Percentiles rank a stretch among this genome's conserved stretches.
phyloP scores from a whole-genome alignment of 2,329 filamentous ascomycete genomes.

The Phaeosphaeriaceae sp. region DNA sequence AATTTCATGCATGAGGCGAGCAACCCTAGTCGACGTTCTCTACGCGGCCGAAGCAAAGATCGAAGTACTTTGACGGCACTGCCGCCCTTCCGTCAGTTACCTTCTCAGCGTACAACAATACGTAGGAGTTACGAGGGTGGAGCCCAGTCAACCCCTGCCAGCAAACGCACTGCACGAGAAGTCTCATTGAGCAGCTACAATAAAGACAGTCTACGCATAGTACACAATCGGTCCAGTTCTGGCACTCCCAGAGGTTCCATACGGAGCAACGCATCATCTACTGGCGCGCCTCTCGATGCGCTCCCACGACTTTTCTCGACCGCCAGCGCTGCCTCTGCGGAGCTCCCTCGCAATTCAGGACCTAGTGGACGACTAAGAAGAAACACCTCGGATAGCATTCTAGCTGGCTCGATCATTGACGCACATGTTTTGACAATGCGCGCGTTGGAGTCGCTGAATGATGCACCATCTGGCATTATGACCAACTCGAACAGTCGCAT shows the following conservation, averaged over 20 bases:
- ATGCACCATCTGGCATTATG: constrained; percentile 19
- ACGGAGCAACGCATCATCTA: constrained; percentile 16
- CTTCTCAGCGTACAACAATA: constrained; percentile 14
- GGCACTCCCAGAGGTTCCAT: constrained; percentile 28
- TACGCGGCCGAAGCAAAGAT: constrained; percentile 20
- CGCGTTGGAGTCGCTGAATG: constrained; percentile 29
- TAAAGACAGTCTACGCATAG: constrained; percentile 27
- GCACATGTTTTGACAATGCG: constrained; percentile 39
- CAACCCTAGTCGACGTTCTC: not conserved
- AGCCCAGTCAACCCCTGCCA: not conserved
- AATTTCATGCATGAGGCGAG: constrained; percentile 9
- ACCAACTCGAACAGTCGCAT: constrained; percentile 13
- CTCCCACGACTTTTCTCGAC: constrained; percentile 12
- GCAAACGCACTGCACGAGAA: constrained; percentile 20
- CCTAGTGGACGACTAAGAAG: constrained; percentile 20
- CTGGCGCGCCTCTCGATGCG: constrained; percentile 9
- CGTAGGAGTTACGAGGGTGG: constrained; percentile 5
- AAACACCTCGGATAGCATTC: constrained; percentile 33
- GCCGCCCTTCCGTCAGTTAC: constrained; percentile 19
- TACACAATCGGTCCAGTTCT: constrained; percentile 29
- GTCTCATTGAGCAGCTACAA: constrained; percentile 33
- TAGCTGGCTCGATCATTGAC: constrained; percentile 40
- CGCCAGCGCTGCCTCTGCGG: not conserved
- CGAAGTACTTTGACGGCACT: constrained; percentile 21
- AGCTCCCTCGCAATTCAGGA: constrained; percentile 1